phyloP scores from a whole-genome alignment of 129 eudicot genomes.

The sunflower (Helianthus annuus) region HanXRQr2.0-SUNRISE NC_035433.2:139434385-139434884 shows the following conservation, averaged over 20 bases:
- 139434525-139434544: too few relatives aligned
- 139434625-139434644: neutral
- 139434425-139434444: too few relatives aligned
- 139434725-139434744: neutral
- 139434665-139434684: neutral
- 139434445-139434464: too few relatives aligned
- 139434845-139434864: slow-evolving; percentile 30
- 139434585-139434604: too few relatives aligned
- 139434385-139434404: too few relatives aligned
- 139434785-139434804: slow-evolving; percentile 6
- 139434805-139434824: slow-evolving; percentile 14
- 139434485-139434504: too few relatives aligned
- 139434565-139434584: too few relatives aligned
- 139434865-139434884: slow-evolving; percentile 16
- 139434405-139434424: too few relatives aligned
- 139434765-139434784: slow-evolving; percentile 24
- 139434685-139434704: neutral
- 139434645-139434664: neutral
- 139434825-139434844: slow-evolving; percentile 29
- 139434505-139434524: too few relatives aligned
- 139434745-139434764: slow-evolving; percentile 20
- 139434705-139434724: too few relatives aligned
- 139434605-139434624: neutral
- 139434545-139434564: too few relatives aligned
- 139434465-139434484: too few relatives aligned